Evolutionary conservation across 768 basidiomycete genomes (phyloP), one percentile per base, ranked within the genome.

Genomic region (Mycena pura): DNA sequence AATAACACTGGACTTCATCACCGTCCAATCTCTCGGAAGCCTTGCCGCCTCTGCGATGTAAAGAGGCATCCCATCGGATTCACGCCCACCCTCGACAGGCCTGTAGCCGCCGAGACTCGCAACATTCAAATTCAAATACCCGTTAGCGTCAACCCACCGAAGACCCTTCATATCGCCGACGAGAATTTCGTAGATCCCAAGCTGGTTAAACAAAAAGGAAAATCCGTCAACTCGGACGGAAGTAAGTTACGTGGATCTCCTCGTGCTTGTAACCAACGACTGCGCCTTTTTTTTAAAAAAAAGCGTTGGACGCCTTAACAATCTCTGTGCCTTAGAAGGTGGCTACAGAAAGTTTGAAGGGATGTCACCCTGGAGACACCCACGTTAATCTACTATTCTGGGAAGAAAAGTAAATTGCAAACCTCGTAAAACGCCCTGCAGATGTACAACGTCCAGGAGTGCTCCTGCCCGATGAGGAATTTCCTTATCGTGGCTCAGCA

Each of bases 1-100:
- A 28, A 5, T 24, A 3, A 40, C 24, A 38, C 14, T 40, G 28
- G 29, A 73, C 77, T 63, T n/a, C n/a, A n/a, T n/a, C 65, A 78
- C 84, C 86, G 54, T 86, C 82, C 45, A 82, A 74, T 38, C 78
- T 79, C 67, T 80, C 78, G 65, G 84, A 82, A 28, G 80, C 80
- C 72, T 91, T 91, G n/a, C 89, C 90, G 87, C 90, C 66, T 85
- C 81, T 6, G 83, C 86, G 56, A 92, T 77, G 71, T 83, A 91
- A 17, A 90, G 76, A 7, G 77, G 78, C 1, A 80, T 77, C n/a
- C 88, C 88, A 57, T 87, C 80, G 14, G 78, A 76, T 69, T 92
- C 90, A 27, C 73, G 77, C 3, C 91, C 91, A 47, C 86, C 91
- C 60, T 91, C 88, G 34, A 92, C 87, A 1, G 88, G 88, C 5